A percentile compares a stretch with the other conserved stretches of the same genome.
Evolutionary conservation across 441 rosid genomes (phyloP).

Genomic region (Corymbia calophylla): DNA sequence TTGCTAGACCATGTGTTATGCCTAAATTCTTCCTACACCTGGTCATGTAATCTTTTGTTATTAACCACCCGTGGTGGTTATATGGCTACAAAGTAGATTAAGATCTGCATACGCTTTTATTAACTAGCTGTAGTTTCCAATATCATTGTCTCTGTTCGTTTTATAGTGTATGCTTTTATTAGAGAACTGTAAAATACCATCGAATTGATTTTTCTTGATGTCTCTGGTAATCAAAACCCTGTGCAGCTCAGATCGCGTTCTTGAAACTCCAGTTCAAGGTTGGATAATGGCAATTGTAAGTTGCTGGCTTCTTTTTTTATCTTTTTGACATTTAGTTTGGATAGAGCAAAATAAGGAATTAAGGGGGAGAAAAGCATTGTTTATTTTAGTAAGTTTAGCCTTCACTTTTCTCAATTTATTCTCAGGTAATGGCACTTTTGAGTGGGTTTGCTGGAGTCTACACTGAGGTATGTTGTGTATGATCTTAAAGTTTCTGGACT

Average conservation of each 20-base stretch:
- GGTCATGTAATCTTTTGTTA: not conserved
- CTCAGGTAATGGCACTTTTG: conserved; percentile 90
- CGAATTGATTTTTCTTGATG: not conserved
- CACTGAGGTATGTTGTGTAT: conserved; percentile 59
- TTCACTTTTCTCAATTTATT: not conserved
- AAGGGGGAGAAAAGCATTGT: not conserved
- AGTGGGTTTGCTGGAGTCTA: conserved; percentile 98
- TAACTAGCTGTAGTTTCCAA: not conserved
- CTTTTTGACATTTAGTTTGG: not conserved
- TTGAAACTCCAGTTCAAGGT: conserved; percentile 80
- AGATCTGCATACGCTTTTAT: not conserved
- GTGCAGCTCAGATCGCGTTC: conserved; percentile 87
- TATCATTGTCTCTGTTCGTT: not conserved
- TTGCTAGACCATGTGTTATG: not conserved
- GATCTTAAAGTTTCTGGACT: not conserved
- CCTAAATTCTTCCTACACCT: not conserved
- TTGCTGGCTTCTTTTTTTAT: not conserved
- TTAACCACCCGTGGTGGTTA: not conserved
- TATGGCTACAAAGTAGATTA: not conserved
- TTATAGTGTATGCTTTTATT: not conserved
- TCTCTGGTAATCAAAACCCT: conserved; percentile 2
- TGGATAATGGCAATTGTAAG: conserved; percentile 98
- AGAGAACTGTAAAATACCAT: not conserved
- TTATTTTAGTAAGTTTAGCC: not conserved
- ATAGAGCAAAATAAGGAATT: not conserved